Evolutionary conservation across 1,284 basidiomycete species (phyloP), one percentile per base, ranked within the genome.

Genomic region (Volvariella surrecta): DNA sequence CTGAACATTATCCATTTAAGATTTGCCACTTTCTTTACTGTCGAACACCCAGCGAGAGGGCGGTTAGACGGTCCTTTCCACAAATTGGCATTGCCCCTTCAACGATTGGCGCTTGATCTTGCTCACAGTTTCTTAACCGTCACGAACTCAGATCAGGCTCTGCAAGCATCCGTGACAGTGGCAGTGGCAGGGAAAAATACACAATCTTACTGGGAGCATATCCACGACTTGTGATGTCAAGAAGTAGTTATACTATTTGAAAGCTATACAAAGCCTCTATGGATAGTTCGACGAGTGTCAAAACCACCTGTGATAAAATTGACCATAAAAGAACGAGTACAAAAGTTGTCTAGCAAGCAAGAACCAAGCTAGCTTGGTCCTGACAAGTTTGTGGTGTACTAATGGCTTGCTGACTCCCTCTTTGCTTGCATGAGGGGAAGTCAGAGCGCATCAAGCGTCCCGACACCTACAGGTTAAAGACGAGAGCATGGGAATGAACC

Each of bases 1-100:
- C n/a, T n/a, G n/a, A n/a, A n/a, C n/a, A n/a, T n/a, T n/a, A n/a
- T 90, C 32, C 67, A 68, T 45, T 66, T 75, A 17, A 75, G 82
- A 19, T 66, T 94, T 7, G 63, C 71, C 10, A 88, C 89, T 7
- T 94, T 79, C 63, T 95, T 93, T 63, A 68, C 70, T 51, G 71
- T 92, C 42, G 64, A 61, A 9, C 90, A 93, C 56, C 69, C 86
- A 3, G 64, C 66, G 24, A 77, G 76, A 38, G 90, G 90, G 4
- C 67, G 67, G 42, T 57, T 91, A 18, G 62, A 66, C 15, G 91
- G 91, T 0, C 90, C 91, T 9, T 94, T 78, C 62, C 59, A 66
- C 39, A 86, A 77, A 56, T 61, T 93, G 22, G 71, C 74, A 20
- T n/a, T 42, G 9, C 32, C 48, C 17, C 47, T 61, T 32, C 63